Conservation (phyloP, 208 protist genomes). For the Leptomonas seymouri region DNA sequence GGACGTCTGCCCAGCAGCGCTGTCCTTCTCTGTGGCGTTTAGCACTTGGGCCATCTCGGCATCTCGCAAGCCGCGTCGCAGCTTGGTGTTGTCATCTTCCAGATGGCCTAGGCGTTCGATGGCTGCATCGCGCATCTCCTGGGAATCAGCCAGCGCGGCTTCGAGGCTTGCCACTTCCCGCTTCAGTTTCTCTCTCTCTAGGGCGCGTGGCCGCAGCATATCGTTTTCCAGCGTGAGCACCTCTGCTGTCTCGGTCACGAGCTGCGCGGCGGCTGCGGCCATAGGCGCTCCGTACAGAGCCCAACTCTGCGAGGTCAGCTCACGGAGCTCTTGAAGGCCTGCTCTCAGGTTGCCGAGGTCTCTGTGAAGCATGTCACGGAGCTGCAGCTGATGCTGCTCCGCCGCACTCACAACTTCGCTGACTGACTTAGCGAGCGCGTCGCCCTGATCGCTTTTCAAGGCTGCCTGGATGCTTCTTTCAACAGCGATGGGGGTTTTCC, state of each 20-base stretch:
- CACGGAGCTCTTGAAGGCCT: constrained; percentile 51
- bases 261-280: constrained; percentile 20
- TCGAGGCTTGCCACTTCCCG: constrained; percentile 35
- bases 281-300: constrained; percentile 49
- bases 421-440: constrained; percentile 34
- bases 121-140: constrained; percentile 17
- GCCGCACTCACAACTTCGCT: constrained; percentile 31
- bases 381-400: constrained; percentile 15
- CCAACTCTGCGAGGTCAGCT: constrained; percentile 70
- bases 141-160: constrained; percentile 18
- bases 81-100: constrained; percentile 30
- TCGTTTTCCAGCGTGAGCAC: constrained; percentile 39
- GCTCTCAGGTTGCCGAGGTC: constrained; percentile 58
- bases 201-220: constrained; percentile 43
- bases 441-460: constrained; percentile 51
- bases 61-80: constrained; percentile 47
- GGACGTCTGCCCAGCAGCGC: neutral
- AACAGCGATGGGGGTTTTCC: constrained; percentile 13
- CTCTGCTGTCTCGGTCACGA: constrained; percentile 26
- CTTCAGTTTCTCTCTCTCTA: constrained; percentile 43
- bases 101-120: constrained; percentile 17
- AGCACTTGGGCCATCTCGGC: constrained; percentile 35
- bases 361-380: constrained; percentile 75
- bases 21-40: constrained; percentile 6
- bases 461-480: constrained; percentile 44